Base-by-base conservation (phyloP, 306 rosid species). In the Quercus alba region DNA sequence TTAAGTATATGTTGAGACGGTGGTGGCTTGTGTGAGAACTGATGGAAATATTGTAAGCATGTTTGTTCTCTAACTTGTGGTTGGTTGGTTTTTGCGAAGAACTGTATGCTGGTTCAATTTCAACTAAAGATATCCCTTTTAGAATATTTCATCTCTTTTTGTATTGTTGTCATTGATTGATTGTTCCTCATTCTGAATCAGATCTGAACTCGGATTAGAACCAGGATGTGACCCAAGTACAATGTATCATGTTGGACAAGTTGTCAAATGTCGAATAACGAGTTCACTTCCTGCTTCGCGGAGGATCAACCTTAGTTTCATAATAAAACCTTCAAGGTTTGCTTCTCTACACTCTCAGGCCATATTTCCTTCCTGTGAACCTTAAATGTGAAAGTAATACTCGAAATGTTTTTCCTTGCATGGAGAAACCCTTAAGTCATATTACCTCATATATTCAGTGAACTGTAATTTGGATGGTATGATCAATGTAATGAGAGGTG, bases 181-280 rank as follows among this genome's bases (percentile, higher is more conserved):
- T 58, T 84, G 31, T 77, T 80, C 56, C 77, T 73, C 23, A 76
- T 85, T 61, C 70, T 85, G 63, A 75, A 75, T 75, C 94, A 94
- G 98, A 83, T 89, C 94, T 82, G 98, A 95, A 87, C 97, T 95
- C 23, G 97, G 92, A 77, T 72, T 95, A 80, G 97, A 91, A 83
- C 88, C 97, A 49, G 98, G 97, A 78, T 84, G 82, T 72, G 91
- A 88, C 84, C 95, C 99, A 44, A 80, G 84, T 87, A 80, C 83
- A 21, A 83, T 88, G 68, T 94, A 90, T 82, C 94, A 89, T 85
- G 93, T 90, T 74, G 99, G 95, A 18, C 97, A 94, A 91, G 99
- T 90, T 55, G 88, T 94, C 85, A 94, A 94, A 88, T 94, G 97
- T 81, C 86, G 99, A 61, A 86, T 93, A 78, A 68, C 76, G 30